Evolutionary conservation across 78 protist species (phyloP), one percentile per base, ranked within the genome.

Genomic region (Planoprotostelium fungivorum): DNA sequence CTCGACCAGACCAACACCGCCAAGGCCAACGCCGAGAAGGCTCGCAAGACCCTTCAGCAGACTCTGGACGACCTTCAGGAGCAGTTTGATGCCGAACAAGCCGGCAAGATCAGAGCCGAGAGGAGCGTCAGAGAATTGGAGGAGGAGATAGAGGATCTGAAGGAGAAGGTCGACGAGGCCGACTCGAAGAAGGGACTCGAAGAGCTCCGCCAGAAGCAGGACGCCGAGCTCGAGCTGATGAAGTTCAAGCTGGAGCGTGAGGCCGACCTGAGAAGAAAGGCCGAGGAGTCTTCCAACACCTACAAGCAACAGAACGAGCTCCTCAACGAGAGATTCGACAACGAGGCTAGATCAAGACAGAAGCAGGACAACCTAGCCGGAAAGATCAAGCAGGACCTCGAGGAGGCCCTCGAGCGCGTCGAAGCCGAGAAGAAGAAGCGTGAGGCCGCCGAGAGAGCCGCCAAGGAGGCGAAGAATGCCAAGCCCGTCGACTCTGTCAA

Each of bases 231-330:
- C 87, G 94, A 92, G 73, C 90, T 90, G 37, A 38, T 92, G 90
- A 88, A 92, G 84, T 51, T 51, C 73, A 89, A 90, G 89, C 88
- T 92, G n/a, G 94, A 92, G 28, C 89, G 94, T 83, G 94, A 92
- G 85, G 88, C 89, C 87, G 92, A 92, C 37, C 1, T 38, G 1
- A 89, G 91, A 84, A 25, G 36, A n/a, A 89, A 92, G 63, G 88
- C 91, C 29, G 94, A 92, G 23, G 94, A 92, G 73, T 51, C 73
- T 16, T 51, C 73, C 73, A 51, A 51, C 31, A 16, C 73, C 73
- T 51, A 25, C 73, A 51, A 51, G 73, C 31, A 51, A 16, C 73
- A 51, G 31, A 51, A 51, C 73, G 73, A 51, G 73, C 5, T 25
- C 31, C 73, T 51, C 73, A 51, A 51, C 16, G 73, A 92, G 38